Conservation (phyloP, 305 asterid genomes). For the Ajuga reptans region DNA sequence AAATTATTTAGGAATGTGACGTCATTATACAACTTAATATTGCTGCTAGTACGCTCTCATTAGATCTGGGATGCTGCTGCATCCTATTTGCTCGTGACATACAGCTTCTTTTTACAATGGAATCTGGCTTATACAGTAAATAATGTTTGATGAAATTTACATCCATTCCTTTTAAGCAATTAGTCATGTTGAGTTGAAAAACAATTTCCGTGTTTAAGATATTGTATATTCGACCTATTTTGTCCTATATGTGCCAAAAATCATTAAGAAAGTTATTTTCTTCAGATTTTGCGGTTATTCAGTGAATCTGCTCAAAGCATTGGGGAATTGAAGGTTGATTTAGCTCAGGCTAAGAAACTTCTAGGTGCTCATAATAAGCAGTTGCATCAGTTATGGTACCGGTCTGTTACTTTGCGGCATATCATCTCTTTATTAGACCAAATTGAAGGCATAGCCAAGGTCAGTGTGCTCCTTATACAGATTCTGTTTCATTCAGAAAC, state of each 20-base stretch:
- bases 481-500: constrained; percentile 14
- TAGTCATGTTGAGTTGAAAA: constrained; percentile 21
- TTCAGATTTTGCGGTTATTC: constrained; percentile 92
- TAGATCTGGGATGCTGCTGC: constrained; percentile 1
- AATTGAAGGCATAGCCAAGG: constrained; percentile 98
- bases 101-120: background rate
- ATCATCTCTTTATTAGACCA: constrained; percentile 90
- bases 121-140: background rate
- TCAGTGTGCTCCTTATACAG: constrained; percentile 29
- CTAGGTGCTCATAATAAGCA: constrained; percentile 94
- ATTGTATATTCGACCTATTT: constrained; percentile 12
- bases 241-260: constrained; percentile 9
- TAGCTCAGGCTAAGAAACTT: constrained; percentile 77
- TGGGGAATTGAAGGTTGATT: constrained; percentile 72
- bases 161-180: constrained; percentile 1
- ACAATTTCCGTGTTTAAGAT: background rate
- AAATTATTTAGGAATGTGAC: background rate
- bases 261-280: constrained; percentile 12
- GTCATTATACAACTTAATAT: background rate
- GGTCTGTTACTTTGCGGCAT: constrained; percentile 96
- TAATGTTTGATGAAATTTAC: constrained; percentile 6
- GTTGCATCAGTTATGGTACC: constrained; percentile 97
- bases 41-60: background rate
- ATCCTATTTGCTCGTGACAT: constrained; percentile 6
- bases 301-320: constrained; percentile 94